phyloP scores from a whole-genome alignment of 1,284 basidiomycete species.

The Malassezia pachydermatis region DNA sequence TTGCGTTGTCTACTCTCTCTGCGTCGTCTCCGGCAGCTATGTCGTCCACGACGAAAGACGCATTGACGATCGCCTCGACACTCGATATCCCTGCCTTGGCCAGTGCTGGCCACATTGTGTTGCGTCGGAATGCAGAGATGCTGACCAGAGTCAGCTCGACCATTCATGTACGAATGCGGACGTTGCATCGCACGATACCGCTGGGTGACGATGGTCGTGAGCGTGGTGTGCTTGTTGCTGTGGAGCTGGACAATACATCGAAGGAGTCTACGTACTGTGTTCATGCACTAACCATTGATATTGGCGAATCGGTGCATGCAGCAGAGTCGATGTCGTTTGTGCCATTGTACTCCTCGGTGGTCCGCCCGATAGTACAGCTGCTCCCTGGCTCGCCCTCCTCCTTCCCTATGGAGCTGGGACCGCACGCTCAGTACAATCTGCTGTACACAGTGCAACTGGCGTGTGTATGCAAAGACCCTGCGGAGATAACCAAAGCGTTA shows the following conservation, averaged over 20 bases:
- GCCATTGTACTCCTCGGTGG: too few relatives aligned
- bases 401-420: conserved; percentile 2
- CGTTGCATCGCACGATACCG: conserved; percentile 8
- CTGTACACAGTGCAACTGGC: conserved; percentile 10
- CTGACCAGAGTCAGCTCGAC: background rate
- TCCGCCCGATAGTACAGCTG: background rate
- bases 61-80: background rate
- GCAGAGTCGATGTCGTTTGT: background rate
- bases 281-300: background rate
- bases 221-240: conserved; percentile 21
- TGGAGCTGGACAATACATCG: conserved; percentile 27
- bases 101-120: background rate
- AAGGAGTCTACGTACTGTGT: background rate
- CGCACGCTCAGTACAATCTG: conserved; percentile 4
- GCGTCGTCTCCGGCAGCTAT: too few relatives aligned
- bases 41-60: background rate
- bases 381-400: background rate
- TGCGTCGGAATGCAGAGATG: background rate
- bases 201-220: background rate
- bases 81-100: conserved; percentile 9
- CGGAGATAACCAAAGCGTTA: background rate
- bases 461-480: background rate
- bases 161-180: conserved; percentile 25
- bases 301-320: background rate
- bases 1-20: conserved; percentile 3